Evolutionary conservation across 2,329 filamentous ascomycete genomes (phyloP), one percentile per base, ranked within the genome.

Genomic region (Cladosporium sp.): DNA sequence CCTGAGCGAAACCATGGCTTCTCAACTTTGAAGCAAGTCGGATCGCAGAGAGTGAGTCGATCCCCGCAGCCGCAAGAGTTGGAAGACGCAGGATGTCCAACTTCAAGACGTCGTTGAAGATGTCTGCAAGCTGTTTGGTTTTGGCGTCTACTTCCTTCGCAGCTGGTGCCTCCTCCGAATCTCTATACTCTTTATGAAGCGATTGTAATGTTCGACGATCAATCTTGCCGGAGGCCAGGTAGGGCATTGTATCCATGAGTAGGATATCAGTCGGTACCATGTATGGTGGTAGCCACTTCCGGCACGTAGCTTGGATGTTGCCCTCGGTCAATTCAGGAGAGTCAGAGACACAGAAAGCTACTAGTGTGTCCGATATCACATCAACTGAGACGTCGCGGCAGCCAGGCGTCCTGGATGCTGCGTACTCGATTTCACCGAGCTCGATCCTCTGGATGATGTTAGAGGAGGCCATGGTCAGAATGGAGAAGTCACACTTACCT

Each of bases 191-290:
- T n/a, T 64, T 57, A 57, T 85, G 87, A 7, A 79, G 70, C 1
- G 71, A 63, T 57, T 82, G 75, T 7, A 95, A 69, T 11, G 66
- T 68, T 58, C 82, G 85, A 45, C 82, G 82, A 60, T 95, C 86
- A 12, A 91, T 77, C 62, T 96, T 96, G 0, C 91, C 91, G 0
- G 89, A 95, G 2, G 89, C 75, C 16, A 95, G 71, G 46, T 84
- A 82, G 1, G 89, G 89, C 50, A 95, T 83, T 7, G 77, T 72
- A 0, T 74, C 57, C 54, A 86, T 69, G 1, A 86, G 61, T 0
- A 88, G 66, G 19, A 94, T 71, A 53, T 94, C 85, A 3, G 79
- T 78, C 0, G 91, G 91, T 1, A 94, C 70, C 91, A 95, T 95
- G 62, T 84, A 93, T 3, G 76, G 74, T 0, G 90, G 88, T 1